Evolutionary conservation across 2,329 filamentous ascomycete genomes (phyloP).

Genomic region (Tolypocladium guangdongense): DNA sequence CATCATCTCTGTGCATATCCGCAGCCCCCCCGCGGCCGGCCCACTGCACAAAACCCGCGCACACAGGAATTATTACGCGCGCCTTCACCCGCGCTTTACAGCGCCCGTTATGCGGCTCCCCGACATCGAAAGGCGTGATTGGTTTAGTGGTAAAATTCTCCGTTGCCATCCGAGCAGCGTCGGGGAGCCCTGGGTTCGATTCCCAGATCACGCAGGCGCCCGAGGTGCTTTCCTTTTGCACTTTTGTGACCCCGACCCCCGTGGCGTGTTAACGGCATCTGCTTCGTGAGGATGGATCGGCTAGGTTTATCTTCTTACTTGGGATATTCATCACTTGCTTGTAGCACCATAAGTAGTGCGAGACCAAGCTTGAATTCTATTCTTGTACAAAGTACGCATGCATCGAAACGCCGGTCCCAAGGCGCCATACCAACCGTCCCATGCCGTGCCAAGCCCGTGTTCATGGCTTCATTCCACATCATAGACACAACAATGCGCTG

Average conservation of each 20-base stretch:
- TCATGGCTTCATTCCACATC: too few relatives aligned
- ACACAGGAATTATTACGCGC: too few relatives aligned
- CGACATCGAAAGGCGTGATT: slow-evolving; percentile 6
- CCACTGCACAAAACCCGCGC: too few relatives aligned
- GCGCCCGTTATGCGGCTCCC: background rate
- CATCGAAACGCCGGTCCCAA: background rate
- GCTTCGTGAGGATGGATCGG: too few relatives aligned
- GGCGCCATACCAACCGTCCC: background rate
- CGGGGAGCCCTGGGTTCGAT: slow-evolving; percentile 22
- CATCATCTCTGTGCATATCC: background rate
- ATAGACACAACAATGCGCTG: background rate
- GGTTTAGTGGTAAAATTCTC: slow-evolving; percentile 20
- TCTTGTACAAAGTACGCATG: too few relatives aligned
- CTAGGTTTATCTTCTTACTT: background rate
- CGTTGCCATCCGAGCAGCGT: slow-evolving; percentile 17
- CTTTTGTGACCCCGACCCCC: too few relatives aligned
- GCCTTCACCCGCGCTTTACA: background rate
- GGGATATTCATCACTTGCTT: background rate
- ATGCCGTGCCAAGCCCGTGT: background rate
- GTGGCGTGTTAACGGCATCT: too few relatives aligned
- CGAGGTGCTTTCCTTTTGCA: background rate
- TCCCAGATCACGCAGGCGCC: slow-evolving; percentile 17
- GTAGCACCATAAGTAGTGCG: too few relatives aligned
- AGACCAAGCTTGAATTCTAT: too few relatives aligned
- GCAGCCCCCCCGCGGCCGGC: too few relatives aligned